Percentiles rank a stretch among this genome's conserved stretches.
These are phyloP conservation scores for Vaccinium corymbosum DNA, from an alignment of 148 eudicot genomes.

Conservation along the genomic window DNA sequence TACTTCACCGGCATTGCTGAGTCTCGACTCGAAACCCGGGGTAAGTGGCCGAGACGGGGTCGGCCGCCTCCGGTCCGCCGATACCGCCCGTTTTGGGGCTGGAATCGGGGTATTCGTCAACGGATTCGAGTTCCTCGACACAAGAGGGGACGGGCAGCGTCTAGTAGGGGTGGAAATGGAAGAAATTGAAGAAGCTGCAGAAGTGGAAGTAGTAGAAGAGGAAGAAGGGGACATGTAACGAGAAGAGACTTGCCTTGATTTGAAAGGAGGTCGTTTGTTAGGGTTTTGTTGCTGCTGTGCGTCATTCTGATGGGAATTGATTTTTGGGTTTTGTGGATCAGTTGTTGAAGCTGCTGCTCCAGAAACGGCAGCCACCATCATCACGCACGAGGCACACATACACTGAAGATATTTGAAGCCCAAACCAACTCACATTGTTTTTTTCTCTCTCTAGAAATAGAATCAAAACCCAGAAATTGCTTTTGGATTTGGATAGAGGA, in stretches of 20 bases:
- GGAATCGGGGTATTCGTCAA: slow-evolving; percentile 15
- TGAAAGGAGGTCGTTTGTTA: slow-evolving; percentile 58
- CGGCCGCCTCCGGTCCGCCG: slow-evolving; percentile 76
- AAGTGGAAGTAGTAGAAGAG: slow-evolving; percentile 44
- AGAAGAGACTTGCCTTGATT: slow-evolving; percentile 64
- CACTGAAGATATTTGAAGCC: slow-evolving; percentile 4
- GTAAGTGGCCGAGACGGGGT: slow-evolving; percentile 36
- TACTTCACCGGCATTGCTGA: slow-evolving; percentile 43
- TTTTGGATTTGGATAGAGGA: slow-evolving; percentile 12
- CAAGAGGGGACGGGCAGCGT: slow-evolving; percentile 74
- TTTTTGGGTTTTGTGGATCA: slow-evolving; percentile 47
- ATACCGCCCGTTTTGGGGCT: slow-evolving; percentile 58
- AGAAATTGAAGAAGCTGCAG: slow-evolving; percentile 35
- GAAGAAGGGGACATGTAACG: slow-evolving; percentile 83
- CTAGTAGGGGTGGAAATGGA: slow-evolving; percentile 39
- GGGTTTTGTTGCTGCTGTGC: slow-evolving; percentile 18
- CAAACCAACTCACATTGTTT: slow-evolving; percentile 44
- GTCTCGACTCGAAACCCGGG: slow-evolving; percentile 30
- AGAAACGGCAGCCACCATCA: slow-evolving; percentile 79
- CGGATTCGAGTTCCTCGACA: slow-evolving; percentile 43
- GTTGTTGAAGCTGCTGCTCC: slow-evolving; percentile 37
- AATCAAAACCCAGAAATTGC: slow-evolving; percentile 14
- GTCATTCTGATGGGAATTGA: slow-evolving; percentile 25
- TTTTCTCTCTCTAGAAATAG: slow-evolving; percentile 15
- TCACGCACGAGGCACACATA: slow-evolving; percentile 25